phyloP scores from a whole-genome alignment of 768 basidiomycete species.

The Mycena albidolilacea region DNA sequence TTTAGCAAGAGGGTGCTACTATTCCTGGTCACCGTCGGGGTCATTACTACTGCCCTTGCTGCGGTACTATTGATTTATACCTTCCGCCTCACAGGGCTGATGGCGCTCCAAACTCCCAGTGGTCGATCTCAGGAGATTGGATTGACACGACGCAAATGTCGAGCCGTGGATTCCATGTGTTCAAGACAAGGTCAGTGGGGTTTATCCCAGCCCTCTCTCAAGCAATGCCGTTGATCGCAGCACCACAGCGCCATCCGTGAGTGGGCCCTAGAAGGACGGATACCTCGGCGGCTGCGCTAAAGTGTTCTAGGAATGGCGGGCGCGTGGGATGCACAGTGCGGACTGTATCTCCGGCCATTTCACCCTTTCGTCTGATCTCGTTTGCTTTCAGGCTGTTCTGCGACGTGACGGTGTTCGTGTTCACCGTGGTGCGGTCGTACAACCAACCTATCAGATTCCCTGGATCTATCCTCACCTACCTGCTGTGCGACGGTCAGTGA shows the following conservation, averaged over 20 bases:
- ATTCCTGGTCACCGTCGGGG: neutral
- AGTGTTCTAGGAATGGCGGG: constrained; percentile 13
- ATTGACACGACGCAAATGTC: neutral
- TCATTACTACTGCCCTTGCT: neutral
- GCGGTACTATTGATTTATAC: neutral
- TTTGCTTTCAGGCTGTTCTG: constrained; percentile 2
- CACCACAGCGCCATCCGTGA: neutral
- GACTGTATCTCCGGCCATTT: too few relatives aligned
- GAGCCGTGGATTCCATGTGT: neutral
- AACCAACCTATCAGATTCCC: neutral
- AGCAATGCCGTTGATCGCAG: neutral
- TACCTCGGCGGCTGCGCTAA: neutral
- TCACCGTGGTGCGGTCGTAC: constrained; percentile 4
- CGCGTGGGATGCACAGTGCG: constrained; percentile 28
- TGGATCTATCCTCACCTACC: constrained; percentile 5
- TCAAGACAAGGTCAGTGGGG: neutral
- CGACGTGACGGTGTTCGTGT: constrained; percentile 7
- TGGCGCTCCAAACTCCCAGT: neutral
- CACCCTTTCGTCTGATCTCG: neutral
- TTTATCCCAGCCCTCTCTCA: neutral
- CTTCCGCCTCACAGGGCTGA: neutral
- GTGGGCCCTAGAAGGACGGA: neutral
- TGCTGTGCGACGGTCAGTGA: constrained; percentile 15
- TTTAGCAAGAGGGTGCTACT: constrained; percentile 12
- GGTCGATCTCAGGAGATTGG: constrained; percentile 14